Evolutionary conservation across 768 basidiomycete species (phyloP).

Genomic region (Lactifluus hygrophoroides): DNA sequence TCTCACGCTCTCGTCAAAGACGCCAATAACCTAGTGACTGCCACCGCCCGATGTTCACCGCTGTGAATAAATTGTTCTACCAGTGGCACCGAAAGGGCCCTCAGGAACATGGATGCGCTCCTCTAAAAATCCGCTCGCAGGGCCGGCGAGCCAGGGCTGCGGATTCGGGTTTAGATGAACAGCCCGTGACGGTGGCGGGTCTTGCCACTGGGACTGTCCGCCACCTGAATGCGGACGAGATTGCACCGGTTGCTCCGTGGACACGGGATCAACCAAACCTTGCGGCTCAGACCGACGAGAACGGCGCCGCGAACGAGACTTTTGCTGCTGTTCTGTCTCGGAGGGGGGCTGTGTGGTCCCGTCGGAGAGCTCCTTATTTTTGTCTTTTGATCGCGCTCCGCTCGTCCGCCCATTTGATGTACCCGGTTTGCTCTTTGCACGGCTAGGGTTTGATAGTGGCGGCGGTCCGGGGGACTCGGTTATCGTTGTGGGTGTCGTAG

Average conservation of each 20-base stretch:
- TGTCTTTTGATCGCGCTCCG: constrained; percentile 13
- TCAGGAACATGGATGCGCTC: constrained; percentile 16
- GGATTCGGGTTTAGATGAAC: constrained; percentile 1
- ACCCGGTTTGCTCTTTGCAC: constrained; percentile 5
- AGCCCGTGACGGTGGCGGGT: background rate
- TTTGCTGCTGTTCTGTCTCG: constrained; percentile 6
- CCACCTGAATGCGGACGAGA: background rate
- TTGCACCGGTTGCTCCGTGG: background rate
- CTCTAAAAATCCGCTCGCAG: constrained; percentile 18
- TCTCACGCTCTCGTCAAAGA: background rate
- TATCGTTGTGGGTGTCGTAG: constrained; percentile 8
- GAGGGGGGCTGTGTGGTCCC: background rate
- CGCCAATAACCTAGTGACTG: background rate
- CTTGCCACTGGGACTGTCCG: constrained; percentile 7
- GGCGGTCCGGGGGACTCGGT: constrained; percentile 2
- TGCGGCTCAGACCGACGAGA: constrained; percentile 18
- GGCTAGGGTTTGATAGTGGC: background rate
- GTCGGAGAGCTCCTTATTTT: constrained; percentile 10
- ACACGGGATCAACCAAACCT: background rate
- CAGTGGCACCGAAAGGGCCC: constrained; percentile 17
- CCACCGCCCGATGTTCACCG: constrained; percentile 1
- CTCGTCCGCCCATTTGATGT: constrained; percentile 13
- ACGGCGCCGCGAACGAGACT: constrained; percentile 8
- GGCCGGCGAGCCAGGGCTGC: constrained; percentile 20
- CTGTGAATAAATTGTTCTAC: constrained; percentile 21